A percentile compares a stretch with the other conserved stretches of the same genome.
Evolutionary conservation across 129 eudicot species (phyloP).

Genomic region (Mikania micrantha): DNA sequence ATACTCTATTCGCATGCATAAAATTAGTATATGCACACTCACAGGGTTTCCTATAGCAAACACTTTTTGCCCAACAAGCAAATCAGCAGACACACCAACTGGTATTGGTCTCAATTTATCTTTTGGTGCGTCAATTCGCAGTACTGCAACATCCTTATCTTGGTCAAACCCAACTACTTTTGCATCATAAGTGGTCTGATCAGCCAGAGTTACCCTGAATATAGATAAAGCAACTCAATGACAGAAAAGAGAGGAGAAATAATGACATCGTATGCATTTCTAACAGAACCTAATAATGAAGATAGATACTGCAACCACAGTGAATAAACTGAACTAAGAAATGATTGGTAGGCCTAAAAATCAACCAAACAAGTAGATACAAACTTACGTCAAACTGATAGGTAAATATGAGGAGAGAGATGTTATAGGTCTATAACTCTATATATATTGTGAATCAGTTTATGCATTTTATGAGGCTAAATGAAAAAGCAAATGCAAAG

Average conservation of each 20-base stretch:
- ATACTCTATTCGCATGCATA: conserved; percentile 2
- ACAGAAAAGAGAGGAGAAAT: not conserved
- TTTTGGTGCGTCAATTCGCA: conserved; percentile 61
- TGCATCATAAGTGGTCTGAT: conserved; percentile 87
- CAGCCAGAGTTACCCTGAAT: conserved; percentile 90
- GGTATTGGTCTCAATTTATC: conserved; percentile 91
- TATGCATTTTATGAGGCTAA: not conserved
- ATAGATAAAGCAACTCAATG: conserved; percentile 17
- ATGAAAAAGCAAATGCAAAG: not conserved
- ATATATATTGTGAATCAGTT: not conserved
- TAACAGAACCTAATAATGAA: not conserved
- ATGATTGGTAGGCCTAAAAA: not conserved
- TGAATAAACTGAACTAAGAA: not conserved
- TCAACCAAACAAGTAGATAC: not conserved
- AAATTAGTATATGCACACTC: conserved; percentile 22
- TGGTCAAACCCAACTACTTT: conserved; percentile 91
- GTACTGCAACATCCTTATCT: conserved; percentile 94
- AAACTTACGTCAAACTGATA: not conserved
- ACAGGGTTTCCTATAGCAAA: conserved; percentile 97
- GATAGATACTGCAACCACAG: not conserved
- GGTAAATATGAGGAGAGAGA: not conserved
- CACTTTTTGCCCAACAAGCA: conserved; percentile 98
- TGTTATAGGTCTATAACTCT: not conserved
- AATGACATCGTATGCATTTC: not conserved
- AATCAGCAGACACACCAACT: conserved; percentile 81